phyloP scores from a whole-genome alignment of 2,329 filamentous ascomycete genomes.

The Fusarium papillatum region DNA sequence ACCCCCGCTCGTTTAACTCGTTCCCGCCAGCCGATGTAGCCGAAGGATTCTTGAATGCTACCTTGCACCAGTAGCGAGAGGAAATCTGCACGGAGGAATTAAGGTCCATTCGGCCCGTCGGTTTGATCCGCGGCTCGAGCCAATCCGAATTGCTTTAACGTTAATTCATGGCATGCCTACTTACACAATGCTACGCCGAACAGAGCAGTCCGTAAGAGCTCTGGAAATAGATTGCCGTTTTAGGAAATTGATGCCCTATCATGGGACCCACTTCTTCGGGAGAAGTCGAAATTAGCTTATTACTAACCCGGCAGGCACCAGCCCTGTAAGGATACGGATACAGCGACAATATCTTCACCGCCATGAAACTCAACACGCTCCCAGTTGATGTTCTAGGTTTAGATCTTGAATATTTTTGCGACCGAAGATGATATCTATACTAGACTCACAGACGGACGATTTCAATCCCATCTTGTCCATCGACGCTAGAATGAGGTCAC shows the following conservation, averaged over 20 bases:
- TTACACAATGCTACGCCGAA: too few species aligned
- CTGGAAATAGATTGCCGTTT: not conserved
- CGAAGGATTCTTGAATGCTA: not conserved
- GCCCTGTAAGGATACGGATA: not conserved
- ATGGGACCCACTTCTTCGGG: not conserved
- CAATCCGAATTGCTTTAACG: not conserved
- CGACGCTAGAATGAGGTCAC: not conserved
- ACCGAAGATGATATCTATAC: not conserved
- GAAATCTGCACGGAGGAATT: not conserved
- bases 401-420: not conserved
- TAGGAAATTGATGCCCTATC: not conserved
- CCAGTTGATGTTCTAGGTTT: not conserved
- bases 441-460: not conserved
- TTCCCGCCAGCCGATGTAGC: not conserved
- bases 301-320: not conserved
- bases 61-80: not conserved
- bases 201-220: not conserved
- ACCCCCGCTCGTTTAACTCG: not conserved
- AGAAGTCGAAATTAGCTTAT: not conserved
- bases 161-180: not conserved
- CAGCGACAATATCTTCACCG: not conserved
- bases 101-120: not conserved
- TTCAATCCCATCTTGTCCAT: not conserved
- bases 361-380: not conserved
- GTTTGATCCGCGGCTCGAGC: not conserved